phyloP scores from a whole-genome alignment of 23 red algal species.

The Gracilaria vermiculophylla region DNA sequence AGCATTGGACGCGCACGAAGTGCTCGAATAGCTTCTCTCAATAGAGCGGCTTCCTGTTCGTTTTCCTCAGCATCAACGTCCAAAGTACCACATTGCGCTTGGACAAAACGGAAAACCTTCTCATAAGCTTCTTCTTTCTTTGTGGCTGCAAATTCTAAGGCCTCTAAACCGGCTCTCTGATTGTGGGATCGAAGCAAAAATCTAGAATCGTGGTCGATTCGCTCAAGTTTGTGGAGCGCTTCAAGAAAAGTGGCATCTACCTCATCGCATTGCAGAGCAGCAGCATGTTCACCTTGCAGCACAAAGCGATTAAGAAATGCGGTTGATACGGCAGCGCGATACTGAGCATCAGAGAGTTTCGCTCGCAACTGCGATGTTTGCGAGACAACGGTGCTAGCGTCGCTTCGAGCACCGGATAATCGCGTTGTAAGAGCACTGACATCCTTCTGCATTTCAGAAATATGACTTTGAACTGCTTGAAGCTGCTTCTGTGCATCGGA shows the following conservation, averaged over 20 bases:
- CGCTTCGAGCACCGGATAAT: conserved; percentile 60
- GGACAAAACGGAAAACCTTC: conserved; percentile 77
- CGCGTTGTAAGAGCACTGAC: conserved; percentile 58
- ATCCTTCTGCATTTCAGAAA: conserved; percentile 52
- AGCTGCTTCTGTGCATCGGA: conserved; percentile 33
- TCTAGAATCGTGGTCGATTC: conserved; percentile 53
- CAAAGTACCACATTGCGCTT: conserved; percentile 66
- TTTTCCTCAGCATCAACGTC: conserved; percentile 73
- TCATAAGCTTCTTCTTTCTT: conserved; percentile 85
- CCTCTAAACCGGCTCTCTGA: conserved; percentile 58
- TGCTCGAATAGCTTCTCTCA: conserved; percentile 62
- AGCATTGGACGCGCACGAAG: conserved; percentile 77
- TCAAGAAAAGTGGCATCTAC: conserved; percentile 61
- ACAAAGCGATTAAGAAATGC: conserved; percentile 75
- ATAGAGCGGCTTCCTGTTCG: conserved; percentile 59
- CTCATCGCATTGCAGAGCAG: conserved; percentile 33
- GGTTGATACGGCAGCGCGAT: conserved; percentile 33
- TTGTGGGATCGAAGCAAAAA: conserved; percentile 40
- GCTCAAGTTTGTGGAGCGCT: conserved; percentile 60
- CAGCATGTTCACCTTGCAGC: conserved; percentile 15
- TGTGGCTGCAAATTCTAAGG: conserved; percentile 80
- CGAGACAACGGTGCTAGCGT: conserved; percentile 54
- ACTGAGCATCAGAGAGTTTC: conserved; percentile 42
- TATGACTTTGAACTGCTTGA: conserved; percentile 30
- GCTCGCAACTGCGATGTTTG: conserved; percentile 56